Conservation (phyloP, 2,329 filamentous ascomycete genomes). For the Aspergillus pseudoglaucus region DNA sequence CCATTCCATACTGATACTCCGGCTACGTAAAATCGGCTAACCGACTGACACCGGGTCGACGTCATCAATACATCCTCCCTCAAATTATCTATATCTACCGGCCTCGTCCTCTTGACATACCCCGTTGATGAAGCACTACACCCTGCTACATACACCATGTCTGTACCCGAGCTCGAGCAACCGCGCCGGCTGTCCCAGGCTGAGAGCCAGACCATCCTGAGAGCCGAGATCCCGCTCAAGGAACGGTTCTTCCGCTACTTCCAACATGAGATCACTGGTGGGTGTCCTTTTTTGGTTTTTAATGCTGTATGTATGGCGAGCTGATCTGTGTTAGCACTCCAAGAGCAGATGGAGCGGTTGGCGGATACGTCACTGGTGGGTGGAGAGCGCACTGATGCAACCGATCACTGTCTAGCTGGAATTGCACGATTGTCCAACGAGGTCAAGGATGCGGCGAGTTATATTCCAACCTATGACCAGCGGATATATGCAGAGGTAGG, state of each 20-base stretch:
- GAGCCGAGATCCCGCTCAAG: conserved; percentile 48
- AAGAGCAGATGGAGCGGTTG: conserved; percentile 67
- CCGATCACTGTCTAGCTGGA: conserved; percentile 70
- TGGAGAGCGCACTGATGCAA: conserved; percentile 72
- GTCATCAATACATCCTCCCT: conserved; percentile 24
- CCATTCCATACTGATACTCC: not conserved
- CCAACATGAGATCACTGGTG: conserved; percentile 66
- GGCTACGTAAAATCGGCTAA: not conserved
- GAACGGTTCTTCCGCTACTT: conserved; percentile 83
- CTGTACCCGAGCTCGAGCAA: conserved; percentile 21
- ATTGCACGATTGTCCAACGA: conserved; percentile 77
- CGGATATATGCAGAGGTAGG: conserved; percentile 72
- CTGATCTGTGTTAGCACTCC: conserved; percentile 53
- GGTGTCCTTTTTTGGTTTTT: conserved; percentile 13
- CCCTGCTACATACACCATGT: conserved; percentile 18
- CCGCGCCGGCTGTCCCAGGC: conserved; percentile 25
- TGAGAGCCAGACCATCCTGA: conserved; percentile 27
- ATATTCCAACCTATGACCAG: conserved; percentile 83
- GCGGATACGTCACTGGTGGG: conserved; percentile 55
- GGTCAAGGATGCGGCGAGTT: conserved; percentile 74
- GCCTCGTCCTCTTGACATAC: not conserved
- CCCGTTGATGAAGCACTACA: not conserved
- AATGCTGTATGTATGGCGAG: not conserved
- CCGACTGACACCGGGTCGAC: conserved; percentile 15
- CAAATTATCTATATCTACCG: conserved; percentile 1